A percentile compares a stretch with the other conserved stretches of the same genome.
Evolutionary conservation across 371 early-diverging fungal species (phyloP).

Genomic region (Mortierella sp.): DNA sequence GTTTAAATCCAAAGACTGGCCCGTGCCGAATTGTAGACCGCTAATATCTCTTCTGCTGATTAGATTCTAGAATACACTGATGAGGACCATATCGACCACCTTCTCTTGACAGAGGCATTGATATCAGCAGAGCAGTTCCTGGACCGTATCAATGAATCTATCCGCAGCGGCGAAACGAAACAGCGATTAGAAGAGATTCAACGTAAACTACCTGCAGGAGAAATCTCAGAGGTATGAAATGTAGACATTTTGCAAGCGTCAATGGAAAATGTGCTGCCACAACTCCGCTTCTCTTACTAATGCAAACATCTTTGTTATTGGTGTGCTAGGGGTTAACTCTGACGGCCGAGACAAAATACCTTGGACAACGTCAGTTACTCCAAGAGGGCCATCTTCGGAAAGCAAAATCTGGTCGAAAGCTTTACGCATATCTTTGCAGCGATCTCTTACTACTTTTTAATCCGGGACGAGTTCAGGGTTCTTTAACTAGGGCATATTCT

Average conservation of each 20-base stretch:
- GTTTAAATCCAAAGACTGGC: neutral
- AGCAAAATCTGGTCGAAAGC: conserved; percentile 85
- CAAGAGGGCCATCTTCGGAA: conserved; percentile 88
- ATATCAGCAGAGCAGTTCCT: conserved; percentile 76
- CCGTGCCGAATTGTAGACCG: neutral
- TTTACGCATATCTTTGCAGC: conserved; percentile 89
- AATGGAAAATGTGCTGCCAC: too few relatives aligned
- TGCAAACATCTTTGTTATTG: neutral
- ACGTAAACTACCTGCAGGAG: conserved; percentile 75
- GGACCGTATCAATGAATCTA: conserved; percentile 83
- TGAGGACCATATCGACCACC: conserved; percentile 83
- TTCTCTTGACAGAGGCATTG: conserved; percentile 77
- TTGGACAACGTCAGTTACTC: conserved; percentile 80
- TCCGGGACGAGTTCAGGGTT: conserved; percentile 20
- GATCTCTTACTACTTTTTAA: conserved; percentile 82
- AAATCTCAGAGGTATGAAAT: conserved; percentile 61
- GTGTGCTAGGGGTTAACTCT: conserved; percentile 65
- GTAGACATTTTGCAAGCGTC: too few relatives aligned
- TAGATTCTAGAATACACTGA: conserved; percentile 88
- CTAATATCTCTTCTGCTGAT: neutral
- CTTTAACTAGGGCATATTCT: conserved; percentile 18
- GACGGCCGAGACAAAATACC: conserved; percentile 66
- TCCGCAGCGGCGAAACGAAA: conserved; percentile 79
- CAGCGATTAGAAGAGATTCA: conserved; percentile 80
- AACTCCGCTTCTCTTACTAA: too few relatives aligned